Base-by-base conservation (phyloP, 2,329 filamentous ascomycete genomes). In the Fusarium neocosmosporiellum region DNA sequence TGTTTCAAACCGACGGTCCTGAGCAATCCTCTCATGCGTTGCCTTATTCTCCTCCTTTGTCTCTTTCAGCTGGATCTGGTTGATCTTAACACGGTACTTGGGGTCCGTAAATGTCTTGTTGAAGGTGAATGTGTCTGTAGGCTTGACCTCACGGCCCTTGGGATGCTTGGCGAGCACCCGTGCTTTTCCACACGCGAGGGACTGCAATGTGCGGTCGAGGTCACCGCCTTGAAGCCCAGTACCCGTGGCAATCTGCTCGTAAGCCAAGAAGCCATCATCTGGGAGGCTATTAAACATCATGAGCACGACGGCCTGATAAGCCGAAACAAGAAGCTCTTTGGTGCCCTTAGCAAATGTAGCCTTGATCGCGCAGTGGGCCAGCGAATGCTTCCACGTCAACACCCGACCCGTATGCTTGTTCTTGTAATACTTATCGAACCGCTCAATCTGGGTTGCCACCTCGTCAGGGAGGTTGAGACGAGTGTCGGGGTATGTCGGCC, bases 61-160 rank as follows among this genome's bases (percentile, higher is more conserved):
- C 84, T 99, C 96, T 83, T 96, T 97, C 59, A 98, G 89, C 83
- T 99, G 96, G 76, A 99, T 96, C 83, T 98, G 96, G 84, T 98
- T 99, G 86, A 99, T 98, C 86, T 99, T 99, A 84, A 99, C 92
- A 65, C 95, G 91, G 82, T 94, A 93, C 82, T 96, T 97, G 22
- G 91, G 88, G 79, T 98, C 93, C 3, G 85, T 85, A 82, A 99
- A 99, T 18, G 81, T 81, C 50, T 88, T 83, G 84, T 98, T 98
- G 78, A 97, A 91, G 0, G 90, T 90, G 78, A 99, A 99, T 0
- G 91, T 93, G 83, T 99, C 97, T 0, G 89, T 94, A 1, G 86
- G 79, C 66, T 89, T 88, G 74, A 99, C 91, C 0, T 99, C 95
- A 63, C 92, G 90, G 60, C 94, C 92, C 81, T 94, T 95, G 37